These are phyloP conservation scores for Coccinonectria pachysandricola DNA, from an alignment of 2,329 filamentous ascomycete genomes.

Conservation along the genomic window DNA sequence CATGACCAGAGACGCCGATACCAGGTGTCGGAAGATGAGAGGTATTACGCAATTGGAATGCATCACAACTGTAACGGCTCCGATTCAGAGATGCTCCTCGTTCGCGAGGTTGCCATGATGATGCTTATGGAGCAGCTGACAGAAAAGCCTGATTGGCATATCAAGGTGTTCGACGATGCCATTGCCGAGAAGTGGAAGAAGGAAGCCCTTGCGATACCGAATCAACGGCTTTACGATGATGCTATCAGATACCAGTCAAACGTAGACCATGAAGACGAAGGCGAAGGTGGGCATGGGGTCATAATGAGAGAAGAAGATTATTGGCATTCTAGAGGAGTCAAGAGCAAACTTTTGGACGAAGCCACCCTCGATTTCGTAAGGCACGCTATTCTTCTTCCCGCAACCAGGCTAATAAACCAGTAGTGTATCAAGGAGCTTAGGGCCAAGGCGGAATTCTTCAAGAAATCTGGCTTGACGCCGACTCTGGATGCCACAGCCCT, in stretches of 20 bases:
- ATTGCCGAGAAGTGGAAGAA: conserved; percentile 17
- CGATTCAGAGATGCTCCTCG: conserved; percentile 13
- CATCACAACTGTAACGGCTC: too few species aligned
- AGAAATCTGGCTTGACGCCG: conserved; percentile 18
- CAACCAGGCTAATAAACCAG: neutral
- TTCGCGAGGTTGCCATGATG: conserved; percentile 20
- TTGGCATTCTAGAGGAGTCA: too few species aligned
- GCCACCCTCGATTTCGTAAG: too few species aligned
- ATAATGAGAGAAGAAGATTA: conserved; percentile 16
- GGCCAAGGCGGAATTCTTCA: conserved; percentile 18
- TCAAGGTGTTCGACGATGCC: conserved; percentile 13
- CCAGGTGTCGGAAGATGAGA: too few species aligned
- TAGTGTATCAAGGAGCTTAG: conserved; percentile 20
- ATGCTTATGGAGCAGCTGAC: conserved; percentile 18
- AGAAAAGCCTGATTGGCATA: conserved; percentile 22
- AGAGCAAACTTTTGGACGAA: too few species aligned
- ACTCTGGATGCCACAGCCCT: conserved; percentile 19
- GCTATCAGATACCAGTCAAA: too few species aligned
- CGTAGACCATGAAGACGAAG: conserved; percentile 3
- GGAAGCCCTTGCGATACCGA: conserved; percentile 17
- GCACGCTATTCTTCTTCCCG: neutral
- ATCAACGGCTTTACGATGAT: too few species aligned
- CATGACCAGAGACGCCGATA: too few species aligned
- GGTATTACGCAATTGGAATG: too few species aligned
- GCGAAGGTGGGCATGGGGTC: conserved; percentile 19